Evolutionary conservation across 495 filamentous ascomycete genomes (phyloP).

Genomic region (Xylaria grammica): DNA sequence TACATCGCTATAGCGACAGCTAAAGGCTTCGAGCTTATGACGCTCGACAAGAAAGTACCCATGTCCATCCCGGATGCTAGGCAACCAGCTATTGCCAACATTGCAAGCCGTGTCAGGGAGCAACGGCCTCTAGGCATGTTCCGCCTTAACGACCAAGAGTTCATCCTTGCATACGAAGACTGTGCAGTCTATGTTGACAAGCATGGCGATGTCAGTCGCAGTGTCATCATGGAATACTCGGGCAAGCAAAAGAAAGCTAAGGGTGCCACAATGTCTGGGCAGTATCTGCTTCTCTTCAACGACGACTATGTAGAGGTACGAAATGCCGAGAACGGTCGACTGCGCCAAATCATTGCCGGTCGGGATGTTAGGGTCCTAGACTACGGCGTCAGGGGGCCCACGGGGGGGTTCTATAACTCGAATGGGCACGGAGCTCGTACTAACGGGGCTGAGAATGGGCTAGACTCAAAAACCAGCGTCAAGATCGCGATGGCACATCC

Average conservation of each 20-base stretch:
- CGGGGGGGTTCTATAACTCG: conserved; percentile 42
- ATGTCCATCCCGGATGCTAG: conserved; percentile 88
- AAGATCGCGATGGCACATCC: conserved; percentile 97
- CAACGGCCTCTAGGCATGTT: conserved; percentile 95
- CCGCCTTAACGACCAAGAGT: conserved; percentile 89
- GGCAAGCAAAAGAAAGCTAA: conserved; percentile 82
- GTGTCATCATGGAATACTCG: conserved; percentile 96
- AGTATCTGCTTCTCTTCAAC: conserved; percentile 84
- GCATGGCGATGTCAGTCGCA: conserved; percentile 90
- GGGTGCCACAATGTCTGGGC: conserved; percentile 75
- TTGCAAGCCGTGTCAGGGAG: conserved; percentile 77
- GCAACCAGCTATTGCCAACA: conserved; percentile 74
- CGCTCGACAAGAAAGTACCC: conserved; percentile 92
- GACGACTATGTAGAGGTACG: conserved; percentile 91
- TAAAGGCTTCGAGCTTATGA: conserved; percentile 94
- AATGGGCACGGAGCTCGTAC: conserved; percentile 26
- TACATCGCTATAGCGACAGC: conserved; percentile 89
- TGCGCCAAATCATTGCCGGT: conserved; percentile 93
- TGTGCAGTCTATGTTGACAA: conserved; percentile 98
- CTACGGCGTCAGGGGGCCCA: conserved; percentile 72
- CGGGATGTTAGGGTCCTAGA: conserved; percentile 87
- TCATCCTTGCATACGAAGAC: conserved; percentile 91
- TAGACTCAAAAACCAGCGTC: conserved; percentile 65
- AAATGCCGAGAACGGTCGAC: conserved; percentile 92
- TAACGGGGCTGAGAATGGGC: conserved; percentile 27